Base-by-base conservation (phyloP, 2,329 filamentous ascomycete genomes). In the Beauveria rudraprayagi region DNA sequence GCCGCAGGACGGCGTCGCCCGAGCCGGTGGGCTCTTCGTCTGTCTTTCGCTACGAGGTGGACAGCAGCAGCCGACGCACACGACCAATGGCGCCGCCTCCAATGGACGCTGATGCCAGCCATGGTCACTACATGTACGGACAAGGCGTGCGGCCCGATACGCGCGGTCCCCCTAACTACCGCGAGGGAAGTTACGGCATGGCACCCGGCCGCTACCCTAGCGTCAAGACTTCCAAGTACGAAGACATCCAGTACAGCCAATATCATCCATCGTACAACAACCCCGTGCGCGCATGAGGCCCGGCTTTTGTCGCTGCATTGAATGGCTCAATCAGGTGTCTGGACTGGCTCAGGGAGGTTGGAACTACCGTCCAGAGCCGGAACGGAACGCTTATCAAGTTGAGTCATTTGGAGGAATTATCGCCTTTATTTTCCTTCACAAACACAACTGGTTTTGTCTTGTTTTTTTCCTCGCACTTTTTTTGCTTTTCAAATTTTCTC, bases 1-100 rank as follows among this genome's bases (percentile, higher is more conserved):
- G 67, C 62, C 72, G 70, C 66, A 73, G 70, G 51, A 70, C 70
- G 17, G 71, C 68, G 4, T 74, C 73, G 22, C 72, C 73, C 11
- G 73, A 73, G 11, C 63, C 65, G 10, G 65, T 67, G 19, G 30
- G 30, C 30, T 34, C 30, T 34, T 63, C 65, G 26, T 58, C 65
- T 26, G 63, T 70, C 9, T 65, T 64, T 46, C 69, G 68, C 51
- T 75, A 75, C 60, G 67, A 68, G 22, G 34, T 54, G n/a, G 69
- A 71, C n/a, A 66, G 70, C 9, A 64, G 56, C 9, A 65, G 56
- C 5, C 66, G 65, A 3, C 71, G 69, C 22, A 65, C 69, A 55
- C 71, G 67, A 43, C 64, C 69, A 64, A 58, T 64, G 68, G 9
- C 74, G 70, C 48, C 67, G 9, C 37, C 37, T 9, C 52, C 52